phyloP scores from a whole-genome alignment of 495 filamentous ascomycete species.

The Coniosporium apollinis region DNA sequence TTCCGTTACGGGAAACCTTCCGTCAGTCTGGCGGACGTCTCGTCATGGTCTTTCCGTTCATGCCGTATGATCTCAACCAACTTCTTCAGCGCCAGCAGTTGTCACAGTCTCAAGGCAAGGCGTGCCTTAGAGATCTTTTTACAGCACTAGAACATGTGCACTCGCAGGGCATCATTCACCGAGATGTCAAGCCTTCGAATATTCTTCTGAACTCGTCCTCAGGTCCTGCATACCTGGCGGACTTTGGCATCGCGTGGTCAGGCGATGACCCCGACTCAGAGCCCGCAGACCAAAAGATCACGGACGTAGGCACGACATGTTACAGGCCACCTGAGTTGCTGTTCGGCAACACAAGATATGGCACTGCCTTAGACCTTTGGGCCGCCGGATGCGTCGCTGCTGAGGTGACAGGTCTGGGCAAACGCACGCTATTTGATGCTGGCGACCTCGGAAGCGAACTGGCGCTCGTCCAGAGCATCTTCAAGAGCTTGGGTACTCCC shows the following conservation, averaged over 20 bases:
- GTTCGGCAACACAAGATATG: slow-evolving; percentile 67
- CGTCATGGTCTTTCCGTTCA: slow-evolving; percentile 70
- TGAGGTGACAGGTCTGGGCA: slow-evolving; percentile 27
- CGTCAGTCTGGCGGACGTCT: slow-evolving; percentile 50
- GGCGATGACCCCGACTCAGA: slow-evolving; percentile 44
- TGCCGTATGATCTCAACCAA: slow-evolving; percentile 49
- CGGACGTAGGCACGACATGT: slow-evolving; percentile 81
- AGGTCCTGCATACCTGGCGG: slow-evolving; percentile 63
- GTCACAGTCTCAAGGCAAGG: slow-evolving; percentile 26
- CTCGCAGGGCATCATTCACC: slow-evolving; percentile 60
- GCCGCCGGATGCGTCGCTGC: slow-evolving; percentile 72
- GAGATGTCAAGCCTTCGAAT: slow-evolving; percentile 88
- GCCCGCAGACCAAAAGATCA: slow-evolving; percentile 51
- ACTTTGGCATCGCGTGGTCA: slow-evolving; percentile 87
- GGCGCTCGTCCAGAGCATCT: slow-evolving; percentile 76
- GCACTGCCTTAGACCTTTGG: slow-evolving; percentile 67
- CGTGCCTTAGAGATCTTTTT: slow-evolving; percentile 50
- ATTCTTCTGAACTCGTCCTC: slow-evolving; percentile 50
- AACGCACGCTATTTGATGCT: slow-evolving; percentile 56
- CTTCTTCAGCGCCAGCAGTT: slow-evolving; percentile 37
- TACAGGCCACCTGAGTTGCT: slow-evolving; percentile 85
- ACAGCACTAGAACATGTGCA: slow-evolving; percentile 58
- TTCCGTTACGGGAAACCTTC: slow-evolving; percentile 55
- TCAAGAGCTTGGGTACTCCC: slow-evolving; percentile 75
- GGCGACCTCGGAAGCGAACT: slow-evolving; percentile 85